Conservation (phyloP, 2,329 filamentous ascomycete genomes). For the Cadophora gregata region DNA sequence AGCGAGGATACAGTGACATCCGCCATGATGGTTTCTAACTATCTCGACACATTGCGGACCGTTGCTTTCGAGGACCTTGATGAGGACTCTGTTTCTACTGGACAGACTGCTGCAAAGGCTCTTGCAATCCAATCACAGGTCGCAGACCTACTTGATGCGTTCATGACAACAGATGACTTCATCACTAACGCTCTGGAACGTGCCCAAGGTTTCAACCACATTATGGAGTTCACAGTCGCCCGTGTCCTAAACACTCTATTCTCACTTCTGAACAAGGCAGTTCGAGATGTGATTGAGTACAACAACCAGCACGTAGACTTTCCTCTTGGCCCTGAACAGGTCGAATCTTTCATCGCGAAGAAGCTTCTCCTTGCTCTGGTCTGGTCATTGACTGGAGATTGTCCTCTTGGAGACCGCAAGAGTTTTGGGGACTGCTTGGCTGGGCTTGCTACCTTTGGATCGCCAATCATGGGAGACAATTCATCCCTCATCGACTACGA, state of each 20-base stretch:
- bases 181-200: slow-evolving; percentile 77
- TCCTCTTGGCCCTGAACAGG: slow-evolving; percentile 85
- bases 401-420: slow-evolving; percentile 86
- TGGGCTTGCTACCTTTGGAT: slow-evolving; percentile 82
- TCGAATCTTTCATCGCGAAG: slow-evolving; percentile 89
- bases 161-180: slow-evolving; percentile 80
- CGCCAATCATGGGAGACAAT: slow-evolving; percentile 77
- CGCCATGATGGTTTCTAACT: slow-evolving; percentile 90
- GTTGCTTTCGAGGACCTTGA: slow-evolving; percentile 94
- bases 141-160: slow-evolving; percentile 77
- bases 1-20: slow-evolving; percentile 96
- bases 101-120: slow-evolving; percentile 78
- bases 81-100: slow-evolving; percentile 82
- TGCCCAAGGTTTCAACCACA: slow-evolving; percentile 83
- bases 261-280: slow-evolving; percentile 92
- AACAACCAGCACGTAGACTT: slow-evolving; percentile 95
- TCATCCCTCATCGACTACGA: slow-evolving; percentile 96
- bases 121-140: slow-evolving; percentile 79
- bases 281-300: slow-evolving; percentile 92
- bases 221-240: slow-evolving; percentile 97
- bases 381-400: slow-evolving; percentile 96
- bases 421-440: slow-evolving; percentile 85
- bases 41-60: slow-evolving; percentile 81
- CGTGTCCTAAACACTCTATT: slow-evolving; percentile 92
- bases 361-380: slow-evolving; percentile 91